Evolutionary conservation across 163 green algal genomes (phyloP).

Genomic region (Prototheca wickerhamii): DNA sequence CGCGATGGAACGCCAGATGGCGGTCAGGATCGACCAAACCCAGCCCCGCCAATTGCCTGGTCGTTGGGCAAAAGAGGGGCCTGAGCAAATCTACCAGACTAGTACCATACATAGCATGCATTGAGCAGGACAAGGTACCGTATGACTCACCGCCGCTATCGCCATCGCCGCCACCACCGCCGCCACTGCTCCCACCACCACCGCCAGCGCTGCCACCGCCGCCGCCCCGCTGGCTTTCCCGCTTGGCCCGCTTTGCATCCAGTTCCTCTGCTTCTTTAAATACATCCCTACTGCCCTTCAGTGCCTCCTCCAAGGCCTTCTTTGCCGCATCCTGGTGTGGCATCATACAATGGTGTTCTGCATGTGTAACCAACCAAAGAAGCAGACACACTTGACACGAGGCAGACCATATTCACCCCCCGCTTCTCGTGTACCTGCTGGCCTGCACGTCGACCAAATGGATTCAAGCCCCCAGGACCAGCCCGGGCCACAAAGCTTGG

Average conservation of each 20-base stretch:
- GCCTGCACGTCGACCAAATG: not conserved
- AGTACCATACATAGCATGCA: not conserved
- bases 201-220: constrained; percentile 1
- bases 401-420: too few species aligned
- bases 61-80: too few species aligned
- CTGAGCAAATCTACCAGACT: too few species aligned
- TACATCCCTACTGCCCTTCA: constrained; percentile 26
- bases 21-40: too few species aligned
- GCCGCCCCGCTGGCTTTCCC: not conserved
- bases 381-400: not conserved
- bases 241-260: constrained; percentile 1
- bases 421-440: not conserved
- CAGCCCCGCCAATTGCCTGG: too few species aligned
- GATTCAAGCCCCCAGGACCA: not conserved
- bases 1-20: too few species aligned
- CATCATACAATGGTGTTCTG: not conserved
- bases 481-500: not conserved
- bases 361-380: not conserved
- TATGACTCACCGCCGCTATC: not conserved
- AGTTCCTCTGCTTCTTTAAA: constrained; percentile 19
- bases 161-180: constrained; percentile 3
- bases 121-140: not conserved
- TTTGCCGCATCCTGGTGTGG: constrained; percentile 21
- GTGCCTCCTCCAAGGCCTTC: constrained; percentile 26
- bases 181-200: constrained; percentile 2